A percentile compares a stretch with the other conserved stretches of the same genome.
Conservation (phyloP, 2,329 filamentous ascomycete genomes). For the Cladophialophora carrionii region DNA sequence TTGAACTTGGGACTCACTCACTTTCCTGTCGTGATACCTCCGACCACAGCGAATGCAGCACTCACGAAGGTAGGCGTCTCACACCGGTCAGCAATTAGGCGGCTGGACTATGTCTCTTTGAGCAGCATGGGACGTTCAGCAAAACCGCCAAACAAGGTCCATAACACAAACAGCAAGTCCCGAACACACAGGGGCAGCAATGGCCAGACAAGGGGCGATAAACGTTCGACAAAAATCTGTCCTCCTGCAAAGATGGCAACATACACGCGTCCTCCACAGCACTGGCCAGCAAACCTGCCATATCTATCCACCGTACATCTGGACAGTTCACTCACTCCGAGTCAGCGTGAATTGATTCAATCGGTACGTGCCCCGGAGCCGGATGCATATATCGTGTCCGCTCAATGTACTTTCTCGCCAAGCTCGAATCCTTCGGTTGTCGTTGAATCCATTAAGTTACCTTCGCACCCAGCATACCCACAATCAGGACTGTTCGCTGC, state of each 20-base stretch:
- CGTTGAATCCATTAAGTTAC: constrained; percentile 48
- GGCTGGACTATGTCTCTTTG: not conserved
- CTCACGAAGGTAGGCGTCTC: not conserved
- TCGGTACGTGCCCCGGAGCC: not conserved
- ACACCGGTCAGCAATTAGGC: not conserved
- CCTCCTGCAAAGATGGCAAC: constrained; percentile 6
- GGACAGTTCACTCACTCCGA: constrained; percentile 5
- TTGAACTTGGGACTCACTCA: not conserved
- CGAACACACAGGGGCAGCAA: not conserved
- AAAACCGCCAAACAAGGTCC: not conserved
- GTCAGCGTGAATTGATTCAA: not conserved
- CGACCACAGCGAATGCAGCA: not conserved
- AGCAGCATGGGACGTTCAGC: constrained; percentile 3
- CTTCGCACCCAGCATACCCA: constrained; percentile 53
- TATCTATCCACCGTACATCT: constrained; percentile 6
- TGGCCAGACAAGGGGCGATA: not conserved
- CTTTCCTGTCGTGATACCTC: not conserved
- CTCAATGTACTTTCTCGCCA: constrained; percentile 4
- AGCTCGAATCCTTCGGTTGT: not conserved
- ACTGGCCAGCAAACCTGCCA: not conserved
- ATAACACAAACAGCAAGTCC: not conserved
- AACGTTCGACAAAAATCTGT: not conserved
- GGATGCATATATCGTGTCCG: not conserved
- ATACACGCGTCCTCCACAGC: constrained; percentile 2
- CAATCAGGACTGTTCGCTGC: constrained; percentile 52